Base-by-base conservation (phyloP, 2,329 filamentous ascomycete species). In the Phoma herbarum region DNA sequence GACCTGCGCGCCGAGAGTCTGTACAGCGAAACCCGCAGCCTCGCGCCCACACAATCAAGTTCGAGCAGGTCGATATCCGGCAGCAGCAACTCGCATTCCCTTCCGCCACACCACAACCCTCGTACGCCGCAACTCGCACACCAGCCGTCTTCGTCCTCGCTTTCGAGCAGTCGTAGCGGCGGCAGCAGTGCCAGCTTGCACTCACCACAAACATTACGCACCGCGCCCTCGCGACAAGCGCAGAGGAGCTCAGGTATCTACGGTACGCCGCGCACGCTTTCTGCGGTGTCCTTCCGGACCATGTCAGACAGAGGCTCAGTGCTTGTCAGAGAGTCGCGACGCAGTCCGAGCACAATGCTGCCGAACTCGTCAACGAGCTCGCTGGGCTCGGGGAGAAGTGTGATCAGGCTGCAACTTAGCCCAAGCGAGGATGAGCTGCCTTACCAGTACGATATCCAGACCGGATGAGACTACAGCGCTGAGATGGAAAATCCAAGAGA, bases 1-100 rank as follows among this genome's bases (percentile, higher is more conserved):
- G 77, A 80, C 50, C 67, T 73, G n/a, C 75, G 72, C 46, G 68
- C 68, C 3, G 65, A 70, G 12, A 66, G 61, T 45, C 51, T 65
- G 2, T 63, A 62, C 26, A 69, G 69, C 5, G 76, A 78, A 7
- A 72, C 64, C 1, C 67, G 65, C 44, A 77, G 73, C 56, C 70
- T 77, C 8, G 71, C 74, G 14, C 68, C 72, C 6, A 75, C 74
- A 6, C 68, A 69, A 42, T 71, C 69, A 16, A 53, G 51, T 29
- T 59, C 59, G 2, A 60, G 59, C 50, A 41, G 20, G 26, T 60
- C 52, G 5, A 42, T 47, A 18, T 54, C 55, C 3, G 46, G 51
- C 35, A 63, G 57, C 25, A 66, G 55, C 51, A 59, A 28, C 43
- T 71, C 66, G 29, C 61, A 61, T 9, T 74, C 71, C 2, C 61